These are phyloP conservation scores for Neurospora sublineolata DNA, from an alignment of 495 filamentous ascomycete genomes.

Conservation along the genomic window DNA sequence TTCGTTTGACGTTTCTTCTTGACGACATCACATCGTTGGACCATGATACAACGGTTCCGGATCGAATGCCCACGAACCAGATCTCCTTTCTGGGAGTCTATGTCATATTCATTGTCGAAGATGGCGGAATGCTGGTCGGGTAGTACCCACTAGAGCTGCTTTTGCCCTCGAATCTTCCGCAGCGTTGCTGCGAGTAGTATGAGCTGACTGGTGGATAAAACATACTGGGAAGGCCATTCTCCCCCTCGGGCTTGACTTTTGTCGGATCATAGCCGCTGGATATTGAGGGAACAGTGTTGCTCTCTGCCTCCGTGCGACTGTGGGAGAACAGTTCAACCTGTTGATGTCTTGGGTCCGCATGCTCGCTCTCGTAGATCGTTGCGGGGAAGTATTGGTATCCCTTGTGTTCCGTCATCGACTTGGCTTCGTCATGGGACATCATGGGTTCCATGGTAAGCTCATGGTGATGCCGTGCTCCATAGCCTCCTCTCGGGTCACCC, in stretches of 20 bases:
- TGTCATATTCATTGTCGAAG: constrained; percentile 21
- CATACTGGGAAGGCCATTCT: constrained; percentile 30
- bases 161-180: constrained; percentile 35
- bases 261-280: constrained; percentile 16
- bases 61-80: not conserved
- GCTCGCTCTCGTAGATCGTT: constrained; percentile 30
- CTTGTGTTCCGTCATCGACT: constrained; percentile 31
- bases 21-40: not conserved
- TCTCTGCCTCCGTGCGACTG: constrained; percentile 27
- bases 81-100: not conserved
- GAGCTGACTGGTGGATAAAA: constrained; percentile 21
- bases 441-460: constrained; percentile 32
- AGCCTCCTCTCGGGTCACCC: constrained; percentile 31
- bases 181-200: constrained; percentile 24
- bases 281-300: constrained; percentile 12
- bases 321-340: constrained; percentile 33
- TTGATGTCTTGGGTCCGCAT: constrained; percentile 23
- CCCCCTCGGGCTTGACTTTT: constrained; percentile 36
- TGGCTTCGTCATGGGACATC: constrained; percentile 35
- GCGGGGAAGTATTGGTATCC: constrained; percentile 37
- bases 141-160: constrained; percentile 33
- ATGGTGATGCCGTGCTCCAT: constrained; percentile 31
- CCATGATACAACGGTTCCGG: not conserved
- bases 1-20: not conserved
- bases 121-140: constrained; percentile 26